Evolutionary conservation across 208 protist genomes (phyloP).

Genomic region (Angomonas ambiguus): DNA sequence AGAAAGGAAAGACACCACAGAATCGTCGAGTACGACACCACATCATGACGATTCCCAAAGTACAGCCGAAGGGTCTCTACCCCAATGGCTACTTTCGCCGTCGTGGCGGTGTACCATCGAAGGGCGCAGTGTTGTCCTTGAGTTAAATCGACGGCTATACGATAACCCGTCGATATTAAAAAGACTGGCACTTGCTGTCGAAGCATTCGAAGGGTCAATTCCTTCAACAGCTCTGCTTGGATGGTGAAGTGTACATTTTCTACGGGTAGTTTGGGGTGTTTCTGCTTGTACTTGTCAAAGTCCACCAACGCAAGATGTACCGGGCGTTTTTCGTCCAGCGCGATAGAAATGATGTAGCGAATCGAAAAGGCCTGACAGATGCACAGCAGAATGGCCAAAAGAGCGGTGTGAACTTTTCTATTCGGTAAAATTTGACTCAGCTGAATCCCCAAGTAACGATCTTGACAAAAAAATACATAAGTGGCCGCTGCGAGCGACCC

Average conservation of each 20-base stretch:
- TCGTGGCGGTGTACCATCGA: conserved; percentile 84
- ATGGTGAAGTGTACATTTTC: conserved; percentile 76
- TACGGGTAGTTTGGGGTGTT: conserved; percentile 35
- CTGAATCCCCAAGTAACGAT: conserved; percentile 33
- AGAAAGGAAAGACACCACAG: conserved; percentile 41
- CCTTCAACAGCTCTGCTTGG: conserved; percentile 65
- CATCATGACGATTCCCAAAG: background rate
- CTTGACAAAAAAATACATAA: conserved; percentile 53
- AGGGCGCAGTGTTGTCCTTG: conserved; percentile 52
- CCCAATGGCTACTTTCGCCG: conserved; percentile 26
- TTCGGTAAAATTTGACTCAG: conserved; percentile 53
- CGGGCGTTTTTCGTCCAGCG: background rate
- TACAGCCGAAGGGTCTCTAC: conserved; percentile 16
- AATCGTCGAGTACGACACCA: conserved; percentile 15
- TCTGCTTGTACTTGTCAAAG: conserved; percentile 35
- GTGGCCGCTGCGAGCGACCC: conserved; percentile 33
- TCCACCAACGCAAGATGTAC: conserved; percentile 23
- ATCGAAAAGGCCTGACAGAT: conserved; percentile 15
- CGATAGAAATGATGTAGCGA: conserved; percentile 24
- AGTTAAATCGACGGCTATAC: conserved; percentile 55
- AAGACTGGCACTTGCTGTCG: conserved; percentile 33
- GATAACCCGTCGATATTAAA: conserved; percentile 40
- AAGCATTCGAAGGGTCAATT: conserved; percentile 30
- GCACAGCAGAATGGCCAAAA: conserved; percentile 30
- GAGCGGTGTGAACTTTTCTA: conserved; percentile 21